Conservation (phyloP, 1,284 basidiomycete species). For the Grifola frondosa region DNA sequence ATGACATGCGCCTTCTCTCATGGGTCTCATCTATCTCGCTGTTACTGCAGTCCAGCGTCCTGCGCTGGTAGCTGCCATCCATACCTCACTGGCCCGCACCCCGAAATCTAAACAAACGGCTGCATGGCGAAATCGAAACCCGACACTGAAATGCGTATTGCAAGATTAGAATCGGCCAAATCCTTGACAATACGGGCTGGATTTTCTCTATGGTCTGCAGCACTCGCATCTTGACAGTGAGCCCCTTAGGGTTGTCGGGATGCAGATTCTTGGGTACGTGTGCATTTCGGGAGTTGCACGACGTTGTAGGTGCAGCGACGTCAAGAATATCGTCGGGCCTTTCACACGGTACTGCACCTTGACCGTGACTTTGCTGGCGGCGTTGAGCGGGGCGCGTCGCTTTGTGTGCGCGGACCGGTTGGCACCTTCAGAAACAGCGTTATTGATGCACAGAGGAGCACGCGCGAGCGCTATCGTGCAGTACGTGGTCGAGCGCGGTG, state of each 20-base stretch:
- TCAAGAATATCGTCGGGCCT: constrained; percentile 31
- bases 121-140: too few relatives aligned
- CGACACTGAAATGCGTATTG: too few relatives aligned
- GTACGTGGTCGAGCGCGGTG: constrained; percentile 10
- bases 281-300: constrained; percentile 16
- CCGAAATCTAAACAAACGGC: too few relatives aligned
- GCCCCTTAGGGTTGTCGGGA: constrained; percentile 21
- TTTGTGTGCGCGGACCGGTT: constrained; percentile 53
- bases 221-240: constrained; percentile 50
- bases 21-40: too few relatives aligned
- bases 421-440: constrained; percentile 32
- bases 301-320: too few relatives aligned
- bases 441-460: constrained; percentile 28
- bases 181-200: constrained; percentile 38
- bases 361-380: constrained; percentile 42
- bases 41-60: too few relatives aligned
- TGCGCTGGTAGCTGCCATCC: too few relatives aligned
- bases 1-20: too few relatives aligned
- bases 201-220: constrained; percentile 43
- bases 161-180: constrained; percentile 42
- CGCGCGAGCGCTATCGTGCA: not conserved
- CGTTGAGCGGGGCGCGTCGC: constrained; percentile 44
- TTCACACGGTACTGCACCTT: constrained; percentile 41
- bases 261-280: constrained; percentile 28
- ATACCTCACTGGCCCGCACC: too few relatives aligned